Evolutionary conservation across 106 monocot species (phyloP).

Genomic region (Acanthochlamys bracteata): DNA sequence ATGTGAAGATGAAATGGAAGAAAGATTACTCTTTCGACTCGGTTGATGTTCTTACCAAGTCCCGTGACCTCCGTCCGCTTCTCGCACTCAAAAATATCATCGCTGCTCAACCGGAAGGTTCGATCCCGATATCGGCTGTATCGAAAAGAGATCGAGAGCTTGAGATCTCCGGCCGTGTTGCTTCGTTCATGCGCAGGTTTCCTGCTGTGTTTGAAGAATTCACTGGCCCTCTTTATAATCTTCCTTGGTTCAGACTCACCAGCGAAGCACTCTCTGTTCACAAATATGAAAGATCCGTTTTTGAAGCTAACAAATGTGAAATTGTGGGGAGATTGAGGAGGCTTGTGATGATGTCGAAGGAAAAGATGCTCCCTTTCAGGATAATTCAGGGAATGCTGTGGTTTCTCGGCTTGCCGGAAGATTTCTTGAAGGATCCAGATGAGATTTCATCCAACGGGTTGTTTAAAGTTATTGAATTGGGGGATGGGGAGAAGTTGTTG

Average conservation of each 20-base stretch:
- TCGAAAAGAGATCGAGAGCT: slow-evolving; percentile 46
- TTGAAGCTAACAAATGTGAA: slow-evolving; percentile 9
- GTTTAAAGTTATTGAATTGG: slow-evolving; percentile 35
- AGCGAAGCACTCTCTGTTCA: slow-evolving; percentile 26
- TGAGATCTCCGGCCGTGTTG: slow-evolving; percentile 35
- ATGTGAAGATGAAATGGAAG: slow-evolving; percentile 66
- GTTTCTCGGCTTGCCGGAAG: slow-evolving; percentile 61
- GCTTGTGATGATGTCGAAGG: slow-evolving; percentile 52
- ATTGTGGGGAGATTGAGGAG: slow-evolving; percentile 38
- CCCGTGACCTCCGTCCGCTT: slow-evolving; percentile 41
- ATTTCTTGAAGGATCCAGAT: slow-evolving; percentile 32
- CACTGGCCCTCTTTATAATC: slow-evolving; percentile 42
- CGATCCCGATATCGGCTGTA: slow-evolving; percentile 41
- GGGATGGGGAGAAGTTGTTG: slow-evolving; percentile 39
- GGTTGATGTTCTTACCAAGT: slow-evolving; percentile 33
- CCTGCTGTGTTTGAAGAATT: slow-evolving; percentile 77
- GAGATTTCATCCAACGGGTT: slow-evolving; percentile 13
- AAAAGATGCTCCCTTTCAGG: slow-evolving; percentile 40
- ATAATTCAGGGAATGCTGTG: slow-evolving; percentile 74
- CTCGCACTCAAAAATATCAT: slow-evolving; percentile 46
- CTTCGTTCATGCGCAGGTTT: slow-evolving; percentile 28
- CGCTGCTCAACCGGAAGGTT: slow-evolving; percentile 8
- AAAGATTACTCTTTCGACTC: slow-evolving; percentile 52
- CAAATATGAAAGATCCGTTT: slow-evolving; percentile 17
- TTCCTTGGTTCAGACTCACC: slow-evolving; percentile 81